A percentile compares a stretch with the other conserved stretches of the same genome.
Evolutionary conservation across 495 filamentous ascomycete species (phyloP).

Genomic region (Xylaria grammica): DNA sequence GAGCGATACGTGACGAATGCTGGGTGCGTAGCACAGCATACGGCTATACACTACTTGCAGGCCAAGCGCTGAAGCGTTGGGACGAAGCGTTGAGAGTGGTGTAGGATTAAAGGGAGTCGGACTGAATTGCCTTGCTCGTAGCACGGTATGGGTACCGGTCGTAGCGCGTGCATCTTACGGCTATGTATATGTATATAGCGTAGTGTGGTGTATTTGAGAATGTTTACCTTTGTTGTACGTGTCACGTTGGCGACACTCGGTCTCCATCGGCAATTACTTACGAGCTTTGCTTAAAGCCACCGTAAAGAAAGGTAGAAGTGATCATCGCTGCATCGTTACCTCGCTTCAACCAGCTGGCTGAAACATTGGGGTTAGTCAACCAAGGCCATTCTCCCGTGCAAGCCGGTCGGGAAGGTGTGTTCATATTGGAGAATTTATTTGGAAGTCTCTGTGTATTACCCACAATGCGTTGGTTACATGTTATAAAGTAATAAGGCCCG

Average conservation of each 20-base stretch:
- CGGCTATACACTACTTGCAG: neutral
- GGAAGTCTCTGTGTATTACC: neutral
- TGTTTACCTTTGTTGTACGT: too few relatives aligned
- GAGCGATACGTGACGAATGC: slow-evolving; percentile 5
- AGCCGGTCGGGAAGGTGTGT: neutral
- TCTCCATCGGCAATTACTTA: too few relatives aligned
- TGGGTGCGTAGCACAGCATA: slow-evolving; percentile 7
- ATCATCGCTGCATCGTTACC: neutral
- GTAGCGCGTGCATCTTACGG: too few relatives aligned
- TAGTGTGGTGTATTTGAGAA: too few relatives aligned
- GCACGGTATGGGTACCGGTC: too few relatives aligned
- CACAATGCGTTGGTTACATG: neutral
- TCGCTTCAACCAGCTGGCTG: slow-evolving; percentile 2
- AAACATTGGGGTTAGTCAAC: slow-evolving; percentile 1
- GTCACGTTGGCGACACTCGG: too few relatives aligned
- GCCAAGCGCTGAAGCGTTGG: too few relatives aligned
- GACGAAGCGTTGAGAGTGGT: slow-evolving; percentile 1
- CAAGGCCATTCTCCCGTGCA: neutral
- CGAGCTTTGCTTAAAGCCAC: too few relatives aligned
- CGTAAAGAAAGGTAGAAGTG: neutral
- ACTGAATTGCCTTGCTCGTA: too few relatives aligned
- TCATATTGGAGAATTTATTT: neutral
- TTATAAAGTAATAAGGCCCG: neutral
- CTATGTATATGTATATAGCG: too few relatives aligned
- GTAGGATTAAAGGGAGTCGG: neutral